phyloP scores from a whole-genome alignment of 2,329 filamentous ascomycete genomes.

The Aureobasidium sp. region DNA sequence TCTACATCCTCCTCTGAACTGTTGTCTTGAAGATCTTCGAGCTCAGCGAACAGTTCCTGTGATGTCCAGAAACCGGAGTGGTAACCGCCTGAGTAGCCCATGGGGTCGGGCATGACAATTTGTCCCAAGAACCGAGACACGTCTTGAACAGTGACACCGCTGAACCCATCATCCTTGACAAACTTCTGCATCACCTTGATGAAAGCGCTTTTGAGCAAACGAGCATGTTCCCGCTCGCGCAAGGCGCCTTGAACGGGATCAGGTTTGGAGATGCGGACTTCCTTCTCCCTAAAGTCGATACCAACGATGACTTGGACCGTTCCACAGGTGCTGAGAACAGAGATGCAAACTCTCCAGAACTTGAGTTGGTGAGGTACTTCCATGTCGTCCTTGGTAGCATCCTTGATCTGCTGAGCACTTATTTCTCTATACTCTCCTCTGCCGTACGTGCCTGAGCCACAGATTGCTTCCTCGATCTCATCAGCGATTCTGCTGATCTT shows the following conservation, averaged over 20 bases:
- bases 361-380: background rate
- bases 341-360: background rate
- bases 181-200: background rate
- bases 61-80: too few relatives aligned
- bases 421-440: too few relatives aligned
- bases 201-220: background rate
- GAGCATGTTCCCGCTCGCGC: too few relatives aligned
- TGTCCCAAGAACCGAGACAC: background rate
- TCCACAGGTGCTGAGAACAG: background rate
- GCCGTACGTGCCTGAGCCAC: too few relatives aligned
- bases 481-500: background rate
- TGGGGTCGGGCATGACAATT: background rate
- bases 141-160: background rate
- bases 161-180: background rate
- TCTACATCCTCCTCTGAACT: too few relatives aligned
- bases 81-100: too few relatives aligned
- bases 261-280: background rate
- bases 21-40: too few relatives aligned
- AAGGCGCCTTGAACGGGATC: background rate
- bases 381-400: background rate
- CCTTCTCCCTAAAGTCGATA: background rate
- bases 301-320: background rate
- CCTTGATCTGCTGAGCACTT: background rate
- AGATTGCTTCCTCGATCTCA: too few relatives aligned
- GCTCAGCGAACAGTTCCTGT: too few relatives aligned